phyloP scores from a whole-genome alignment of 805 yeast species.

The Danielozyma ontarioensis region DNA sequence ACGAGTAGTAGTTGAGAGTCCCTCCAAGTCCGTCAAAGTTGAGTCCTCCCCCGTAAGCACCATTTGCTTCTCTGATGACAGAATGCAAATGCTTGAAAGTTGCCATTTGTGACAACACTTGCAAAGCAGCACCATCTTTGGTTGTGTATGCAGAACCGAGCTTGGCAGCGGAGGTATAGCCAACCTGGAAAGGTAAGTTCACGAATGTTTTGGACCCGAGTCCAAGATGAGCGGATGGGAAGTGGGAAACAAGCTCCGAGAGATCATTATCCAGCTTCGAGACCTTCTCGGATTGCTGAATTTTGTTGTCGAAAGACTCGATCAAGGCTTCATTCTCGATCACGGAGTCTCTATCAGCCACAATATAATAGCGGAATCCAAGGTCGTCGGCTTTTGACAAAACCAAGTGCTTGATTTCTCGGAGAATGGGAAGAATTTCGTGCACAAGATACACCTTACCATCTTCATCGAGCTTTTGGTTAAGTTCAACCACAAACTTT shows the following conservation, averaged over 20 bases:
- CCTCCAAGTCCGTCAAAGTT: conserved; percentile 79
- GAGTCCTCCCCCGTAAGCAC: conserved; percentile 98
- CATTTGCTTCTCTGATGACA: conserved; percentile 91
- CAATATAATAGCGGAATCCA: conserved; percentile 46
- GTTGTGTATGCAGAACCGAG: conserved; percentile 63
- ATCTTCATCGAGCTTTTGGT: conserved; percentile 38
- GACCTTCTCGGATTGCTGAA: conserved; percentile 11
- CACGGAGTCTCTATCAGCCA: conserved; percentile 48
- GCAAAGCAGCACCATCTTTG: conserved; percentile 80
- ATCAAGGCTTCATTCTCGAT: conserved; percentile 31
- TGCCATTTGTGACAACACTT: conserved; percentile 72
- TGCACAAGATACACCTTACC: conserved; percentile 31
- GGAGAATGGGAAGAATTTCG: conserved; percentile 62
- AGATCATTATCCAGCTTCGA: conserved; percentile 11
- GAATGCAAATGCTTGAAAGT: conserved; percentile 82
- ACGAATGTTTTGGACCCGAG: conserved; percentile 40
- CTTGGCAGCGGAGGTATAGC: conserved; percentile 67
- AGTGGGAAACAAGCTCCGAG: conserved; percentile 9
- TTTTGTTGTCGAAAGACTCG: conserved; percentile 20
- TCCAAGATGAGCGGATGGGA: conserved; percentile 8
- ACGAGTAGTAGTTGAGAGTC: conserved; percentile 74
- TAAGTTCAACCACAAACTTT: conserved; percentile 58
- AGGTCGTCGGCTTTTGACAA: conserved; percentile 21
- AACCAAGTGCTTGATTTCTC: conserved; percentile 43
- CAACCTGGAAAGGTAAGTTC: conserved; percentile 82